Conservation (phyloP, 192 early-diverging fungal species). For the Anaeromyces robustus region DNA sequence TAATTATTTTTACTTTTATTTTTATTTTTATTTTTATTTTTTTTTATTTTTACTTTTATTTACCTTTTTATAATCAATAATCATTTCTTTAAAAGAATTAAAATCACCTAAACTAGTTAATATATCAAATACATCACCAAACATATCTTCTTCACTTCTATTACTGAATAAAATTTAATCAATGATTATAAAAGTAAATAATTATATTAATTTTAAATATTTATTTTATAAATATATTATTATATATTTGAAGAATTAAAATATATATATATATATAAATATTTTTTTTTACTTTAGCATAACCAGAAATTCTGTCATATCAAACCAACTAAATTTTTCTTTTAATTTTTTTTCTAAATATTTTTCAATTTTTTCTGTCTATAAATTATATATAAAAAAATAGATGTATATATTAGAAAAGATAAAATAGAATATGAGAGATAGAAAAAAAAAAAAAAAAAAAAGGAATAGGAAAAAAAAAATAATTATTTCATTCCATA, state of each 20-base stretch:
- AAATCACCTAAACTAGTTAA: conserved; percentile 29
- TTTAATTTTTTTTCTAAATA: neutral
- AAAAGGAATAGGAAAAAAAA: conserved; percentile 23
- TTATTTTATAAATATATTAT: neutral
- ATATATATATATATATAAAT: too few species aligned
- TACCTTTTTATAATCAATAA: conserved; percentile 19
- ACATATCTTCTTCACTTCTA: conserved; percentile 11
- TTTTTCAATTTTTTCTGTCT: neutral
- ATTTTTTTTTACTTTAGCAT: conserved; percentile 20
- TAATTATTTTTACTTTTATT: too few species aligned
- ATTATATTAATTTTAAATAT: neutral
- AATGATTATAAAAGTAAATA: neutral
- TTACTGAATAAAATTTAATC: neutral
- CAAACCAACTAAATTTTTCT: neutral
- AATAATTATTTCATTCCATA: conserved; percentile 3
- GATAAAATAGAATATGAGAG: too few species aligned
- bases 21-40: too few species aligned
- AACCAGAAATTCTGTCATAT: too few species aligned
- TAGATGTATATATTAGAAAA: too few species aligned
- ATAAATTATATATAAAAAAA: too few species aligned
- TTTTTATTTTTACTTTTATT: too few species aligned
- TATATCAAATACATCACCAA: conserved; percentile 42
- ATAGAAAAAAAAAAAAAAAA: conserved; percentile 14
- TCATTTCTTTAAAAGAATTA: conserved; percentile 31
- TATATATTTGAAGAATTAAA: too few species aligned